Percentiles rank a stretch among this genome's conserved stretches.
Evolutionary conservation across 441 rosid species (phyloP).

Genomic region (Cnidoscolus chayamansa): DNA sequence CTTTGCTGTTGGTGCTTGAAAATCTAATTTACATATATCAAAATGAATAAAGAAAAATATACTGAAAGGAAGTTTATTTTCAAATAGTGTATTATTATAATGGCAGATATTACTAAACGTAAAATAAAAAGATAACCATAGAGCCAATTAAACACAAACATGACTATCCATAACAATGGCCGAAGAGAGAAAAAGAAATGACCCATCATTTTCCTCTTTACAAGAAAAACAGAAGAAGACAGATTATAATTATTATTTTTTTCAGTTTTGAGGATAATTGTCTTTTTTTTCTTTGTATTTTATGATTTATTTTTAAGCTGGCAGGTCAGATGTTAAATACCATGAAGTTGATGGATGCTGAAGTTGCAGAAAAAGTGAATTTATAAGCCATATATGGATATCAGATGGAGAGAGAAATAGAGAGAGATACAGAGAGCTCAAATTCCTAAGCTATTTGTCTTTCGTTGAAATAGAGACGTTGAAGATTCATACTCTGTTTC

Average conservation of each 20-base stretch:
- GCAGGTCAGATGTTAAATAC: neutral
- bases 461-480: slow-evolving; percentile 43
- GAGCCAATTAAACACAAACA: no score
- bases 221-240: neutral
- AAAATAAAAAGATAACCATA: no score
- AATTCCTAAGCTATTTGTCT: slow-evolving; percentile 25
- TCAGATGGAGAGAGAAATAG: neutral
- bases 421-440: slow-evolving; percentile 14
- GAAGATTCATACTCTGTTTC: slow-evolving; percentile 23
- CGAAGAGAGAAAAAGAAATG: no score
- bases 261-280: neutral
- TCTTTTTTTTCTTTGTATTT: neutral
- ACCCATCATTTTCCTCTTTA: no score
- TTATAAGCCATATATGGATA: neutral
- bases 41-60: no score
- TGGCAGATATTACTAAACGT: no score
- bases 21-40: no score
- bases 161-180: no score
- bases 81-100: no score
- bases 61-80: no score
- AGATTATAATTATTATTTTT: neutral
- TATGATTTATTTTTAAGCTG: neutral
- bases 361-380: neutral
- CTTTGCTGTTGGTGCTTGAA: no score
- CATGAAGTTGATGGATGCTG: slow-evolving; percentile 1